Conservation (phyloP, 805 yeast species). For the Saturnispora sanitii region DNA sequence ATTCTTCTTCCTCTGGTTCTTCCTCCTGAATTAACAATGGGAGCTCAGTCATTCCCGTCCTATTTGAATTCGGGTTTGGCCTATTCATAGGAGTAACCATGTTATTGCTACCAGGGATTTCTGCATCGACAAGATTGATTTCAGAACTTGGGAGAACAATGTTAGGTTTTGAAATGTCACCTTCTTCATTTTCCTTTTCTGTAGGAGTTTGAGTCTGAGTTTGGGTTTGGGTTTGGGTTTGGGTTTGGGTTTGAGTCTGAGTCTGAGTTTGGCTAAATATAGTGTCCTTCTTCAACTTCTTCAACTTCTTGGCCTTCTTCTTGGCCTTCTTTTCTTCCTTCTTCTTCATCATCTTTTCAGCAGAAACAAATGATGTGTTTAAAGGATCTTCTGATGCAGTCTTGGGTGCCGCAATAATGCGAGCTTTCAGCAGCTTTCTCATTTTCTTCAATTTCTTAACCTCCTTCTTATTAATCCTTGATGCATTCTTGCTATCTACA, state of each 20-base stretch:
- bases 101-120: neutral
- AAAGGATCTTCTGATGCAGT: neutral
- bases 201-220: neutral
- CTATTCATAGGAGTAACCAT: neutral
- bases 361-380: constrained; percentile 17
- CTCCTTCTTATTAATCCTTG: neutral
- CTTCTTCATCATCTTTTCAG: constrained; percentile 17
- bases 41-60: neutral
- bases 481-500: neutral
- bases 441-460: neutral
- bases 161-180: neutral
- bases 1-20: constrained; percentile 5
- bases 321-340: constrained; percentile 9
- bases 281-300: constrained; percentile 11
- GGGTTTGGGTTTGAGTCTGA: constrained; percentile 1
- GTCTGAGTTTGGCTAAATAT: constrained; percentile 4
- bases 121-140: neutral
- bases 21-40: neutral
- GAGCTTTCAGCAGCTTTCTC: constrained; percentile 4
- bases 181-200: neutral
- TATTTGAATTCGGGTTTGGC: neutral
- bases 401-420: neutral
- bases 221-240: constrained; percentile 1
- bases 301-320: constrained; percentile 16
- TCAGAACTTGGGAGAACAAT: constrained; percentile 3